Conservation (phyloP, 2,329 filamentous ascomycete genomes). For the Botrytis squamosa region DNA sequence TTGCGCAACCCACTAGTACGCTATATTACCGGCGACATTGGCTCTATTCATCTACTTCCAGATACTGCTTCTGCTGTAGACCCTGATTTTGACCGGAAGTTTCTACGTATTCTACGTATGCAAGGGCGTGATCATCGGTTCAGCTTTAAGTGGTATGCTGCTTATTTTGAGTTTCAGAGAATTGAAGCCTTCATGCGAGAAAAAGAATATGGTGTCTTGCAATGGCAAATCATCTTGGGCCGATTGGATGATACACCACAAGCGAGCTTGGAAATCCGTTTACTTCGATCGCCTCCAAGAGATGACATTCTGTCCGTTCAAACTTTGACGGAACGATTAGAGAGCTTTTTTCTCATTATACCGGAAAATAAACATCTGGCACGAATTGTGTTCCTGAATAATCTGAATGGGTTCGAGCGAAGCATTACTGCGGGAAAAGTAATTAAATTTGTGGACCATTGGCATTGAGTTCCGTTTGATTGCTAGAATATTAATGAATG, state of each 20-base stretch:
- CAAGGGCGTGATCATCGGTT: constrained; percentile 1
- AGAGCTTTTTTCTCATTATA: neutral
- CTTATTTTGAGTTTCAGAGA: constrained; percentile 7
- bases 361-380: neutral
- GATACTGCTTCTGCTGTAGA: neutral
- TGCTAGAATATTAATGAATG: neutral
- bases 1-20: constrained; percentile 7
- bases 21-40: constrained; percentile 2
- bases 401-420: constrained; percentile 1
- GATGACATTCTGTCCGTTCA: neutral
- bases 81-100: neutral
- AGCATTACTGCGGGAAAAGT: neutral
- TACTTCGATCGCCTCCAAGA: neutral
- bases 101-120: neutral
- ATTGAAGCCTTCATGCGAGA: neutral
- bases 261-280: neutral
- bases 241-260: neutral
- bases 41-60: neutral
- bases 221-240: constrained; percentile 8
- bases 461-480: neutral
- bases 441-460: constrained; percentile 10
- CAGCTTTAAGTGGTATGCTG: constrained; percentile 10
- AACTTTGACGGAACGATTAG: neutral
- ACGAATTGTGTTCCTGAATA: neutral
- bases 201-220: neutral